Evolutionary conservation across 2,329 filamentous ascomycete species (phyloP).

Genomic region (Paecilomyces sp.): DNA sequence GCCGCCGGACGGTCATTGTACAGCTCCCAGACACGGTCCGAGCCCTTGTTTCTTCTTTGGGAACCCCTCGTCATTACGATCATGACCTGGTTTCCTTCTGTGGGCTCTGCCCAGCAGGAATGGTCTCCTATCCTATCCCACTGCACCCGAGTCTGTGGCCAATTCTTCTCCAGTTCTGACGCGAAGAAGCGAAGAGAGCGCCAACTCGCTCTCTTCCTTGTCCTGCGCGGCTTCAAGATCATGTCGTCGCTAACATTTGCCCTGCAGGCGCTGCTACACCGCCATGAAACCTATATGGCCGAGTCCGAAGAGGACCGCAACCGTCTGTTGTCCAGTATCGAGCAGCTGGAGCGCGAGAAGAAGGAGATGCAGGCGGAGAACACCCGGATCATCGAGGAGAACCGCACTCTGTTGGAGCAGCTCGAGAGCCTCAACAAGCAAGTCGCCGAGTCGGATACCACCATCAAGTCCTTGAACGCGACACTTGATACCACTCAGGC

Average conservation of each 20-base stretch:
- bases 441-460: slow-evolving; percentile 72
- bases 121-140: slow-evolving; percentile 19
- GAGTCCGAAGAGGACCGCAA: slow-evolving; percentile 81
- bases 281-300: slow-evolving; percentile 90
- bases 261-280: slow-evolving; percentile 77
- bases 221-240: neutral
- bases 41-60: neutral
- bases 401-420: slow-evolving; percentile 71
- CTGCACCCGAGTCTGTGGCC: slow-evolving; percentile 21
- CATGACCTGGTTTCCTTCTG: neutral
- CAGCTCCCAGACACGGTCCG: neutral
- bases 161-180: slow-evolving; percentile 12
- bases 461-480: slow-evolving; percentile 68
- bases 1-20: neutral
- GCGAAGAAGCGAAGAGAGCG: neutral
- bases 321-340: slow-evolving; percentile 65
- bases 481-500: slow-evolving; percentile 71
- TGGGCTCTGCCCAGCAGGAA: neutral
- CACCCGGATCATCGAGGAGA: slow-evolving; percentile 71
- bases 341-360: slow-evolving; percentile 68
- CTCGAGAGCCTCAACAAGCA: slow-evolving; percentile 75
- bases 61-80: neutral
- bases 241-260: slow-evolving; percentile 61
- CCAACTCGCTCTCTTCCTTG: neutral
- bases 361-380: slow-evolving; percentile 68